Evolutionary conservation across 495 filamentous ascomycete species (phyloP).

Genomic region (Cryomyces minteri): DNA sequence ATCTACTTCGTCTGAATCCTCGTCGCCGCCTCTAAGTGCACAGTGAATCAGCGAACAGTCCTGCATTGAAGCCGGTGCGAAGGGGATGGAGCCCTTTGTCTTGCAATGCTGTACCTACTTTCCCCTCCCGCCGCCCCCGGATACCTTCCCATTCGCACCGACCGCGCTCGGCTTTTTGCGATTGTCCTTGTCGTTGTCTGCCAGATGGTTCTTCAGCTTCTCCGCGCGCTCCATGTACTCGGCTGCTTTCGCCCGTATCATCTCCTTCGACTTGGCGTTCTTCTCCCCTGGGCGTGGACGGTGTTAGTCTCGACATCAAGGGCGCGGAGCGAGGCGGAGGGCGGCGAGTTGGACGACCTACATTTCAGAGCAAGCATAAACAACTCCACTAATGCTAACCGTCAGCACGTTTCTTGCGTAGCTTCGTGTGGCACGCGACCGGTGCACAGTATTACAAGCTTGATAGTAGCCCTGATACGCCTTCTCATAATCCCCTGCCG

Average conservation of each 20-base stretch:
- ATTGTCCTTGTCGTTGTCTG: slow-evolving; percentile 50
- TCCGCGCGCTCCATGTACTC: slow-evolving; percentile 98
- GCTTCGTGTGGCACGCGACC: no score
- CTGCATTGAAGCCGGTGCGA: no score
- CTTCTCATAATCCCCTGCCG: slow-evolving; percentile 86
- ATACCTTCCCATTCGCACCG: slow-evolving; percentile 68
- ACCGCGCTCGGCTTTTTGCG: slow-evolving; percentile 59
- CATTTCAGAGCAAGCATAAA: slow-evolving; percentile 96
- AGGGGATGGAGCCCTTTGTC: no score
- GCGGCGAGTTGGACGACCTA: neutral
- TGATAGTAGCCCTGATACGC: slow-evolving; percentile 91
- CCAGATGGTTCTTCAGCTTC: slow-evolving; percentile 83
- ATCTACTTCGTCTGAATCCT: slow-evolving; percentile 55
- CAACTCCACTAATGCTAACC: slow-evolving; percentile 41
- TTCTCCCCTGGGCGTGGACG: slow-evolving; percentile 46
- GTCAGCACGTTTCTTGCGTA: no score
- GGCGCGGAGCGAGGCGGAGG: neutral
- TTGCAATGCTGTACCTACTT: slow-evolving; percentile 25
- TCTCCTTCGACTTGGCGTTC: slow-evolving; percentile 86
- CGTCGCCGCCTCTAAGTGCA: slow-evolving; percentile 15
- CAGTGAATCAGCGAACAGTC: no score
- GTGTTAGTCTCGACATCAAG: neutral
- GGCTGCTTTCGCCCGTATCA: slow-evolving; percentile 78
- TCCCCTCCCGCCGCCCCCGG: slow-evolving; percentile 47
- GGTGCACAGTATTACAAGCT: slow-evolving; percentile 21